These are phyloP conservation scores for Leucocoprinus sp. DNA, from an alignment of 768 basidiomycete genomes.

Conservation along the genomic window DNA sequence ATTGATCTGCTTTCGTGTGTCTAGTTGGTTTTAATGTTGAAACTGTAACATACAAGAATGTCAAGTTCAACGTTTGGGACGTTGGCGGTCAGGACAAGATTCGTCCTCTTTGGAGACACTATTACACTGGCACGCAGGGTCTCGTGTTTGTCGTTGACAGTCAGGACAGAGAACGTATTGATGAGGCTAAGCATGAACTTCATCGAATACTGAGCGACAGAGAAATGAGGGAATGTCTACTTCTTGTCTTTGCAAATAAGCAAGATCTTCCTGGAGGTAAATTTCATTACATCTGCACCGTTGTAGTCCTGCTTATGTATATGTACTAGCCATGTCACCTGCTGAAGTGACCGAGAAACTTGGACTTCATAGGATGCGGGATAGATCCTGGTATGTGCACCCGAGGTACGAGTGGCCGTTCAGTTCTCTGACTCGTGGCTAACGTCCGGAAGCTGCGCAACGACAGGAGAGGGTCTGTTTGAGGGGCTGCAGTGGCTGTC, in stretches of 20 bases:
- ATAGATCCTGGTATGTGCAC: conserved; percentile 98
- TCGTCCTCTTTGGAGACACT: conserved; percentile 95
- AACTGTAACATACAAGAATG: conserved; percentile 98
- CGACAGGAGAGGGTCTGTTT: conserved; percentile 93
- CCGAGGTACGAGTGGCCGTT: conserved; percentile 60
- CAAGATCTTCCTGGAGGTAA: conserved; percentile 95
- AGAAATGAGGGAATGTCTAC: conserved; percentile 95
- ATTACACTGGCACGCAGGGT: conserved; percentile 98
- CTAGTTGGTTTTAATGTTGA: conserved; percentile 98
- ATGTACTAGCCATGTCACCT: conserved; percentile 84
- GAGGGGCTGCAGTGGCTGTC: conserved; percentile 97
- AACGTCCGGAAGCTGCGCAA: conserved; percentile 68
- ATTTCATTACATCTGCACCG: conserved; percentile 15
- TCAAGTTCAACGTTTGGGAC: conserved; percentile 93
- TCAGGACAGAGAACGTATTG: conserved; percentile 89
- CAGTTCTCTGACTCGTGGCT: neutral
- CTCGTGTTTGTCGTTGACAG: conserved; percentile 98
- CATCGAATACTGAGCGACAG: conserved; percentile 94
- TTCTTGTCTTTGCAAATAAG: conserved; percentile 99
- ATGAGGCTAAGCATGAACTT: conserved; percentile 93
- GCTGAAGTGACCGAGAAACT: conserved; percentile 98
- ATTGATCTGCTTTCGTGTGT: conserved; percentile 6
- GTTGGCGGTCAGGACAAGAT: conserved; percentile 99
- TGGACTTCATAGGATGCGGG: conserved; percentile 91
- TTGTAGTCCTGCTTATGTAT: neutral